A percentile compares a stretch with the other conserved stretches of the same genome.
These are phyloP conservation scores for Phylloporus sp. DNA, from an alignment of 768 basidiomycete genomes.

Conservation along the genomic window DNA sequence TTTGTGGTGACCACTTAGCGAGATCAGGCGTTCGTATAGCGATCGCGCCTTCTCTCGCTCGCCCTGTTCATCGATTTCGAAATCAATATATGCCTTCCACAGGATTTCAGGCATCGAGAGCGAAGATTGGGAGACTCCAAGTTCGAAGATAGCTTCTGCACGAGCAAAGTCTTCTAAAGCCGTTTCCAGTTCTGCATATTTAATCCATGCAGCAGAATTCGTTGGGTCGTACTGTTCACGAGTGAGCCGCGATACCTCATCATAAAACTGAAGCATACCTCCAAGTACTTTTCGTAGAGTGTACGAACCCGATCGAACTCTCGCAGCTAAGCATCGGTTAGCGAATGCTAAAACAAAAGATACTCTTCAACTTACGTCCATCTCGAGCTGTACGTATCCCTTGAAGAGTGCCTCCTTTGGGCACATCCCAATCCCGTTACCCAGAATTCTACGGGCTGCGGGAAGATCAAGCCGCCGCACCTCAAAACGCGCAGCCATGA, in stretches of 20 bases:
- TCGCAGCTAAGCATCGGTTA: constrained; percentile 53
- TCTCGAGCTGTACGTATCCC: constrained; percentile 90
- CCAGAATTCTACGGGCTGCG: constrained; percentile 85
- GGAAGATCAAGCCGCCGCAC: constrained; percentile 74
- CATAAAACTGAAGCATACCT: constrained; percentile 42
- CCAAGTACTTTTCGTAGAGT: constrained; percentile 91
- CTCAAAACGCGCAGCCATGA: constrained; percentile 90
- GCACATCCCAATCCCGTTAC: constrained; percentile 89
- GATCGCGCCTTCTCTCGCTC: constrained; percentile 80
- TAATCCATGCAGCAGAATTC: constrained; percentile 93
- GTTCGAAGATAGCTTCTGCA: constrained; percentile 90
- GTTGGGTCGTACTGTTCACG: constrained; percentile 70
- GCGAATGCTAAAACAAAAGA: background rate
- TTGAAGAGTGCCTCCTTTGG: constrained; percentile 95
- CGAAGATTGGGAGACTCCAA: constrained; percentile 76
- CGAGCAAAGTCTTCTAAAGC: constrained; percentile 84
- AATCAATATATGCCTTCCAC: constrained; percentile 96
- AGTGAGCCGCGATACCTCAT: background rate
- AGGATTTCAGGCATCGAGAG: constrained; percentile 93
- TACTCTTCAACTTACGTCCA: constrained; percentile 54
- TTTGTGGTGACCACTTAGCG: constrained; percentile 88
- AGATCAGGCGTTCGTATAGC: constrained; percentile 83
- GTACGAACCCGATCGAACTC: constrained; percentile 93
- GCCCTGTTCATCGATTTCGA: constrained; percentile 85
- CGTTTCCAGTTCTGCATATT: constrained; percentile 87